These are phyloP conservation scores for Ambrosia trifida DNA, from an alignment of 129 eudicot genomes.

Conservation along the genomic window DNA sequence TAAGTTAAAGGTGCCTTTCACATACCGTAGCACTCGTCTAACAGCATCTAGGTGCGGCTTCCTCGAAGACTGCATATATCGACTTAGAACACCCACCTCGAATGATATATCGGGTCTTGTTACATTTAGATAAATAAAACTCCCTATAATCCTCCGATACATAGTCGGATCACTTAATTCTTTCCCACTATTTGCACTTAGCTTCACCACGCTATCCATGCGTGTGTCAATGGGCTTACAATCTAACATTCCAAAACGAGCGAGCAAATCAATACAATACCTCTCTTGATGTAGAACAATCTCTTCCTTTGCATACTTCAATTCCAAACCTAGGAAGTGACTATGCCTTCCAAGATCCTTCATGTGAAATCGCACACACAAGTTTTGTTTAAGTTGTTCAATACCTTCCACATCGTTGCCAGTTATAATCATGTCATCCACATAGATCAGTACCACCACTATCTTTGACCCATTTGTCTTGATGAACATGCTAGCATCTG, in stretches of 20 bases:
- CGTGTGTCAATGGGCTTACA: not conserved
- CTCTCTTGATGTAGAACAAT: not conserved
- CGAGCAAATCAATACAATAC: not conserved
- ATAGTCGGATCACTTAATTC: not conserved
- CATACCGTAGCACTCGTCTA: not conserved
- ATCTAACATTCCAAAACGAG: not conserved
- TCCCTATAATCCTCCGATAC: not conserved
- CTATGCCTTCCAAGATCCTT: not conserved
- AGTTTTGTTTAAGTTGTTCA: not conserved
- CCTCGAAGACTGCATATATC: not conserved
- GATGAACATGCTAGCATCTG: no score
- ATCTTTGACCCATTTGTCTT: no score
- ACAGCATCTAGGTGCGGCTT: not conserved
- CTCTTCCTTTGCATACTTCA: no score
- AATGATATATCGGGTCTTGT: not conserved
- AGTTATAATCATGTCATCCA: not conserved
- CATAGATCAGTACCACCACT: not conserved
- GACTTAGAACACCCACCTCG: not conserved
- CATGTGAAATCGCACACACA: not conserved
- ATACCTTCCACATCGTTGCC: not conserved
- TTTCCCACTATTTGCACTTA: not conserved
- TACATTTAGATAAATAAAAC: not conserved
- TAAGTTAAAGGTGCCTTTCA: not conserved
- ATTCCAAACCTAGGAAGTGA: not conserved
- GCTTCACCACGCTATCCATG: not conserved